A percentile compares a stretch with the other conserved stretches of the same genome.
phyloP scores from a whole-genome alignment of 257 asterid genomes.

The Nicotiana sylvestris region DNA sequence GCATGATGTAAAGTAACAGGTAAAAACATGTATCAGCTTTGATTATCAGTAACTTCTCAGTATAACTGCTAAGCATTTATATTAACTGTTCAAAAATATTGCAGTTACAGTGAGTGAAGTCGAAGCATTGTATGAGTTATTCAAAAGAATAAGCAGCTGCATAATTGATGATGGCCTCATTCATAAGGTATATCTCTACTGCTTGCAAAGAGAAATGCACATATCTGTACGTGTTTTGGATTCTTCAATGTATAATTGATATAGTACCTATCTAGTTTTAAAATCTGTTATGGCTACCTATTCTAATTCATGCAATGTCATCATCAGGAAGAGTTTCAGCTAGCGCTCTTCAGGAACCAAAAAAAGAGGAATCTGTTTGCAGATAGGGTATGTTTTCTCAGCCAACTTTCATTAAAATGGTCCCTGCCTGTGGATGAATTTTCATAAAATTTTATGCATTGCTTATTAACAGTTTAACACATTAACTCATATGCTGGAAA shows the following conservation, averaged over 20 bases:
- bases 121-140: slow-evolving; percentile 24
- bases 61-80: neutral
- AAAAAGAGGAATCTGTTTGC: slow-evolving; percentile 16
- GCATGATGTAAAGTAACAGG: neutral
- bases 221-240: neutral
- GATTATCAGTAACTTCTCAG: neutral
- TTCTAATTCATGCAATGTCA: neutral
- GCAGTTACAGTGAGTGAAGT: slow-evolving; percentile 30
- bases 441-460: neutral
- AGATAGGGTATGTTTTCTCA: slow-evolving; percentile 18
- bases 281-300: neutral
- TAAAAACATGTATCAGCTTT: neutral
- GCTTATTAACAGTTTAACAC: neutral
- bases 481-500: neutral
- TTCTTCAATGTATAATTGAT: neutral
- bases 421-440: neutral
- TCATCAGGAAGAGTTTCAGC: slow-evolving; percentile 29
- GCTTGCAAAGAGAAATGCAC: neutral
- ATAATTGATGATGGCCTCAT: slow-evolving; percentile 25
- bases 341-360: slow-evolving; percentile 19
- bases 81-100: neutral
- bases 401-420: neutral
- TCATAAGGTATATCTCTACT: slow-evolving; percentile 11
- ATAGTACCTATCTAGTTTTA: neutral
- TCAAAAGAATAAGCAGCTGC: slow-evolving; percentile 22